Conservation (phyloP, 2,329 filamentous ascomycete genomes). For the Ophiobolus disseminans region DNA sequence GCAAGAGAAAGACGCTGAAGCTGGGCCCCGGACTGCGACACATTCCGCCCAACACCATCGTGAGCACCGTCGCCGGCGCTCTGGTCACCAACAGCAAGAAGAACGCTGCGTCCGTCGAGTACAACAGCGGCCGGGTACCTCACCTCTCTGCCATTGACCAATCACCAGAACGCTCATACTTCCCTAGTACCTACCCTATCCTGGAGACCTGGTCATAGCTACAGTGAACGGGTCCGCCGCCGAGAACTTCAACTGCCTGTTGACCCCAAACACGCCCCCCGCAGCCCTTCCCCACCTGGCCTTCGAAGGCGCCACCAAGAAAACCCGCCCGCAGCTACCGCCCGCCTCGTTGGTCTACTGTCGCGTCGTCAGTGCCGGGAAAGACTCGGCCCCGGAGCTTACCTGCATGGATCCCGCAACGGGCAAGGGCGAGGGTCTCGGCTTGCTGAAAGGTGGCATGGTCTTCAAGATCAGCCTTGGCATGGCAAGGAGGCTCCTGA, state of each 20-base stretch:
- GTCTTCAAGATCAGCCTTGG: conserved; percentile 79
- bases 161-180: conserved; percentile 27
- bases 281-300: conserved; percentile 83
- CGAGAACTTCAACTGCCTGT: conserved; percentile 80
- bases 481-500: conserved; percentile 80
- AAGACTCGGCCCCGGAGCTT: conserved; percentile 79
- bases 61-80: conserved; percentile 71
- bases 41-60: conserved; percentile 76
- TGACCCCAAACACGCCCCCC: conserved; percentile 68
- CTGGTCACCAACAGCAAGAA: conserved; percentile 73
- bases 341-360: conserved; percentile 86
- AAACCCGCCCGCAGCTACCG: conserved; percentile 81
- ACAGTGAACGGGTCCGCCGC: conserved; percentile 77
- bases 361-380: conserved; percentile 71
- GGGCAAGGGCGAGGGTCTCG: conserved; percentile 86
- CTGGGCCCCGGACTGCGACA: conserved; percentile 85
- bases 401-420: conserved; percentile 87
- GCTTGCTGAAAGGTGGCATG: conserved; percentile 85
- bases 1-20: conserved; percentile 71
- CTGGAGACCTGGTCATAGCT: conserved; percentile 88
- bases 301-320: conserved; percentile 93
- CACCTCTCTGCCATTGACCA: conserved; percentile 34
- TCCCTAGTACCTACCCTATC: conserved; percentile 75
- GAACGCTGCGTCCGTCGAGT: conserved; percentile 80
- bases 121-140: conserved; percentile 71